These are phyloP conservation scores for Tulasnella sp. DNA, from an alignment of 768 basidiomycete genomes.

Conservation along the genomic window DNA sequence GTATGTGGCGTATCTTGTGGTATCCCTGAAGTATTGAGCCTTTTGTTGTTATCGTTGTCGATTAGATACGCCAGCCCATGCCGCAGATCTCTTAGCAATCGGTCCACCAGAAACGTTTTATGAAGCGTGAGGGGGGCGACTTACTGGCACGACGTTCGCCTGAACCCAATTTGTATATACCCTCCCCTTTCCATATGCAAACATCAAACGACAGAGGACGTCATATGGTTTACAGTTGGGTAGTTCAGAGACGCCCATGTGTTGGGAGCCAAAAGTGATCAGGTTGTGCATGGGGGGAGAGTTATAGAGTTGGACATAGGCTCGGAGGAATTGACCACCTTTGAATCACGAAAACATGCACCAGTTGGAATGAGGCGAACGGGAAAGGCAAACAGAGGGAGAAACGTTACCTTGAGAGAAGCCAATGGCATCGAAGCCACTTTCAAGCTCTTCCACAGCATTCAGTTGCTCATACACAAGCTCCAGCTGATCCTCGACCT, in stretches of 20 bases:
- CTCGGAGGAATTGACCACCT: slow-evolving; percentile 83
- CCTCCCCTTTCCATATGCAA: slow-evolving; percentile 46
- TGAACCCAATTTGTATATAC: slow-evolving; percentile 73
- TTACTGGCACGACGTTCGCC: slow-evolving; percentile 58
- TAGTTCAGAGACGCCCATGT: slow-evolving; percentile 75
- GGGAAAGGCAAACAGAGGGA: slow-evolving; percentile 7
- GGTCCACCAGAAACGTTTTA: not conserved
- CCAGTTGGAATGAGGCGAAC: not conserved
- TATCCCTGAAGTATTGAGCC: slow-evolving; percentile 85
- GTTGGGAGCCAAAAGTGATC: slow-evolving; percentile 78
- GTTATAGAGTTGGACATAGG: slow-evolving; percentile 68
- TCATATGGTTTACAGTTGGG: slow-evolving; percentile 55
- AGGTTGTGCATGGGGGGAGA: slow-evolving; percentile 64
- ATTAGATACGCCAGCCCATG: not conserved
- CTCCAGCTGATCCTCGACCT: slow-evolving; percentile 58
- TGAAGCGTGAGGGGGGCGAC: slow-evolving; percentile 5
- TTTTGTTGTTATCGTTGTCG: slow-evolving; percentile 24
- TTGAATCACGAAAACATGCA: not conserved
- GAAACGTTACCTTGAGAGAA: slow-evolving; percentile 67
- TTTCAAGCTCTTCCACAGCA: slow-evolving; percentile 47
- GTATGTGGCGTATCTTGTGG: slow-evolving; percentile 45
- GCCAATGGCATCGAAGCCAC: slow-evolving; percentile 77
- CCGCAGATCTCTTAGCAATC: not conserved
- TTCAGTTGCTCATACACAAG: slow-evolving; percentile 53
- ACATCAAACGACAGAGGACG: slow-evolving; percentile 55